These are phyloP conservation scores for Kwoniella pini DNA, from an alignment of 768 basidiomycete species.

Conservation along the genomic window DNA sequence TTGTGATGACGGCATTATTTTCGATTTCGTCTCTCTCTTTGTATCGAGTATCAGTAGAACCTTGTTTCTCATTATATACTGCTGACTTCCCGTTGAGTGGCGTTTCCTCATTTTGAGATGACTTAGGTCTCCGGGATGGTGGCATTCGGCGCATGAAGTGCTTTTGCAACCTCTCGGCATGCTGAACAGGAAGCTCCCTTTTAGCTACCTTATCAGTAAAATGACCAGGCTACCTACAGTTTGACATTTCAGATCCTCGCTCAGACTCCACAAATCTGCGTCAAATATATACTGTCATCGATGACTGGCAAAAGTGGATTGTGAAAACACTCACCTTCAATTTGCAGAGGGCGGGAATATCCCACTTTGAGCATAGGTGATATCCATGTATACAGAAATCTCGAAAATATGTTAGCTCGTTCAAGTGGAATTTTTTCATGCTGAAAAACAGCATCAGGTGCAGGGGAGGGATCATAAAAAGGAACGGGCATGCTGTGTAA, in stretches of 20 bases:
- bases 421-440: constrained; percentile 20
- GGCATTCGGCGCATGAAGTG: constrained; percentile 28
- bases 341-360: constrained; percentile 35
- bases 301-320: background rate
- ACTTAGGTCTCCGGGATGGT: constrained; percentile 14
- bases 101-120: background rate
- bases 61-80: background rate
- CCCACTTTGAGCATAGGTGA: constrained; percentile 39
- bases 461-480: constrained; percentile 30
- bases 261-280: constrained; percentile 28
- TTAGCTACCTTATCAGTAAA: background rate
- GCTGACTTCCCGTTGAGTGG: too few species aligned
- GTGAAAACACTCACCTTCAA: constrained; percentile 20
- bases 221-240: constrained; percentile 21
- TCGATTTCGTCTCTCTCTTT: background rate
- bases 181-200: too few species aligned
- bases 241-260: constrained; percentile 18
- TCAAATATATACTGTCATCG: background rate
- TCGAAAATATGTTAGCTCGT: constrained; percentile 31
- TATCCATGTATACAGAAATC: constrained; percentile 38
- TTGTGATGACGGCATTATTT: background rate
- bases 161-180: constrained; percentile 16
- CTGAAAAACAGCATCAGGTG: constrained; percentile 30
- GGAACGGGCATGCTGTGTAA: constrained; percentile 31
- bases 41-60: background rate